Evolutionary conservation across 768 basidiomycete species (phyloP), one percentile per base, ranked within the genome.

Genomic region (Auriscalpium vulgare): DNA sequence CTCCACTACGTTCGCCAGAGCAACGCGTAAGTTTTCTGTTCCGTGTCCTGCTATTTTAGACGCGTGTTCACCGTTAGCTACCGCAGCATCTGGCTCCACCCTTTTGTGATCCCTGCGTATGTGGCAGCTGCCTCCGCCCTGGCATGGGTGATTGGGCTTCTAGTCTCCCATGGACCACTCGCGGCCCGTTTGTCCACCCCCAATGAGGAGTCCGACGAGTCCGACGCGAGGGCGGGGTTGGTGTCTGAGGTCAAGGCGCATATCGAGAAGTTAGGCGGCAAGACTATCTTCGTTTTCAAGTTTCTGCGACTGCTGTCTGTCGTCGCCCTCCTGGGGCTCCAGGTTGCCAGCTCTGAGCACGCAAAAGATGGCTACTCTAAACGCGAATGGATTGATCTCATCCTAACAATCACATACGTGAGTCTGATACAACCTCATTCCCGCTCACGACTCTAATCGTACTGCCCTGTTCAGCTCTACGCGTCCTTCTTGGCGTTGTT

Each of bases 271-370:
- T 75, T 78, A 51, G 78, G 81, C 5, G 83, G 82, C 10, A 58
- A 65, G 4, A 66, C 67, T 13, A 75, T 80, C 23, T 82, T 80
- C 66, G 63, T 64, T 14, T 77, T 75, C 67, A 78, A 77, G 59
- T 51, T 81, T 36, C 60, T 71, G 1, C 73, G 84, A 23, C 67
- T 82, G 6, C 53, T 78, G 3, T 73, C 74, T 34, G 74, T 75
- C 50, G 66, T 77, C 29, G 66, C 70, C 3, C 72, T 85, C n/a
- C 69, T 85, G 19, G 75, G 68, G 5, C 64, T 85, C 16, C 79
- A 78, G 8, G 67, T 79, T 49, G 74, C 75, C 2, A 72, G 76
- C 21, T 63, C 52, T 56, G 23, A 58, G 3, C 50, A n/a, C 9
- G 5, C 23, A 19, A 50, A 34, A 17, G 46, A 36, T 17, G 29